A percentile compares a stretch with the other conserved stretches of the same genome.
These are phyloP conservation scores for Lyophyllum atratum DNA, from an alignment of 768 basidiomycete genomes.

Conservation along the genomic window DNA sequence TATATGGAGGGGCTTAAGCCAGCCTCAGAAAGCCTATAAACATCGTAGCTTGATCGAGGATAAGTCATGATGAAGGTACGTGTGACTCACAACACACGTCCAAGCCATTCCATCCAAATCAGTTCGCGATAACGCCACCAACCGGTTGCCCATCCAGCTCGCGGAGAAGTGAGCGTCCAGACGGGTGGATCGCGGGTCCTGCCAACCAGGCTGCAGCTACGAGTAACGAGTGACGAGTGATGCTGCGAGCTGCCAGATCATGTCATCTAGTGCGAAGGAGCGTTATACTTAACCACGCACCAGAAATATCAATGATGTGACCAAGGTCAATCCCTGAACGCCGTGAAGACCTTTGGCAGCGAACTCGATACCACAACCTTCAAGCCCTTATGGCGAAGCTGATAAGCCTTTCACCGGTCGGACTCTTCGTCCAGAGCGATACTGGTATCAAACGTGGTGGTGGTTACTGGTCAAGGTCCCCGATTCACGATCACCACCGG, in stretches of 20 bases:
- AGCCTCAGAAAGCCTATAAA: not conserved
- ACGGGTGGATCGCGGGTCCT: too few relatives aligned
- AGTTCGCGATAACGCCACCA: not conserved
- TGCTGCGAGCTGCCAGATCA: not conserved
- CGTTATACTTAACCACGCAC: not conserved
- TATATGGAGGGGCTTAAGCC: not conserved
- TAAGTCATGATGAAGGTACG: not conserved
- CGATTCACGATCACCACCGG: too few relatives aligned
- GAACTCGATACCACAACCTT: not conserved
- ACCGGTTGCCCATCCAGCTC: not conserved
- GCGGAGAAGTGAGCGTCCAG: not conserved
- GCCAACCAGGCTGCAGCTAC: too few relatives aligned
- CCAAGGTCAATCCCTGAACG: not conserved
- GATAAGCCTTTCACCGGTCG: too few relatives aligned
- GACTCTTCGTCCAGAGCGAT: too few relatives aligned
- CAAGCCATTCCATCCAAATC: not conserved
- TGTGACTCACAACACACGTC: not conserved
- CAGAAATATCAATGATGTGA: not conserved
- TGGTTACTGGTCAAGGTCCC: too few relatives aligned
- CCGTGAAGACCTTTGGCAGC: not conserved
- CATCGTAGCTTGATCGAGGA: not conserved
- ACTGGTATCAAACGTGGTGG: not conserved
- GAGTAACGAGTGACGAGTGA: not conserved
- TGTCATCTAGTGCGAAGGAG: not conserved
- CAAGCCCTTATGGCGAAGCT: too few relatives aligned